Evolutionary conservation across 1,284 basidiomycete genomes (phyloP).

Genomic region (Microstroma glucosiphilum): DNA sequence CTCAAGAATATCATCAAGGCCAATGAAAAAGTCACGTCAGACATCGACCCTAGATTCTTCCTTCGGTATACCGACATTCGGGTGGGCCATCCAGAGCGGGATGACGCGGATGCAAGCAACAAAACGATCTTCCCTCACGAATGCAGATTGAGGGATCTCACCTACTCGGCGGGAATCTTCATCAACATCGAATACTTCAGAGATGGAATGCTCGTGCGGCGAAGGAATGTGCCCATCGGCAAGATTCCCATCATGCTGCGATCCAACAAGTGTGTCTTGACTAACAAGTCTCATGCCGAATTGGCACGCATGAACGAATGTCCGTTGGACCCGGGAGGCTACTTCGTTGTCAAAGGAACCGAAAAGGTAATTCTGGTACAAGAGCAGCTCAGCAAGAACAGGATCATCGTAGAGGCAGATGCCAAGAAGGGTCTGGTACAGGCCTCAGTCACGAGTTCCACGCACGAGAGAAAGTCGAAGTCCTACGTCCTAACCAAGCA

Average conservation of each 20-base stretch:
- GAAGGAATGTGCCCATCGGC: slow-evolving; percentile 81
- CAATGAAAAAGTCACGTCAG: slow-evolving; percentile 59
- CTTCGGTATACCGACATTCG: slow-evolving; percentile 94
- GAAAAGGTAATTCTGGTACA: slow-evolving; percentile 99
- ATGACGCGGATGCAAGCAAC: slow-evolving; percentile 69
- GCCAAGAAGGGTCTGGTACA: slow-evolving; percentile 83
- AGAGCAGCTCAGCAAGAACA: slow-evolving; percentile 97
- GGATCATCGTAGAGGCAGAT: slow-evolving; percentile 84
- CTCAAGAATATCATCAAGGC: slow-evolving; percentile 69
- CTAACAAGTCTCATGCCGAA: slow-evolving; percentile 69
- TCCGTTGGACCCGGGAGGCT: slow-evolving; percentile 94
- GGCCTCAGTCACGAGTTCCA: slow-evolving; percentile 88
- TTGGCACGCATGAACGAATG: slow-evolving; percentile 93
- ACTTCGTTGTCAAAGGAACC: slow-evolving; percentile 98
- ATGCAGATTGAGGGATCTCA: slow-evolving; percentile 90
- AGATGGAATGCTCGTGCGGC: slow-evolving; percentile 78
- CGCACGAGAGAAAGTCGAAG: slow-evolving; percentile 97
- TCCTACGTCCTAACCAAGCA: slow-evolving; percentile 95
- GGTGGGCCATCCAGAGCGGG: slow-evolving; percentile 66
- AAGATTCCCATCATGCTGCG: slow-evolving; percentile 93
- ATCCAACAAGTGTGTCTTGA: slow-evolving; percentile 78
- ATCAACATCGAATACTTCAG: slow-evolving; percentile 94
- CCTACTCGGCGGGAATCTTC: slow-evolving; percentile 86
- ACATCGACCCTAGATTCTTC: slow-evolving; percentile 95
- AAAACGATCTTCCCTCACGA: slow-evolving; percentile 90